phyloP scores from a whole-genome alignment of 2,329 filamentous ascomycete genomes.

The Xylaria sp. region DNA sequence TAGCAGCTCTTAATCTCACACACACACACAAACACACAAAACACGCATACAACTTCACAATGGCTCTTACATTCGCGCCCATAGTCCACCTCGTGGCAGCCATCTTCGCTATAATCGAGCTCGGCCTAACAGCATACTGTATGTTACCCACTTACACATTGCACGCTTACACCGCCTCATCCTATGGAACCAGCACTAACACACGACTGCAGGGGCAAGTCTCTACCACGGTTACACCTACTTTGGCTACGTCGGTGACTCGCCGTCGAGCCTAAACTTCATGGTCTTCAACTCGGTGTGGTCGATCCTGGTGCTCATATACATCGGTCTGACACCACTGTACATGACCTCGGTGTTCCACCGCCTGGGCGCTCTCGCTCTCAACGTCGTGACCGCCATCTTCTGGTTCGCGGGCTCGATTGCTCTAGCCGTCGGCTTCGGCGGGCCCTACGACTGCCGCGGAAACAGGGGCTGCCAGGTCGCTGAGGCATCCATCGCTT shows the following conservation, averaged over 20 bases:
- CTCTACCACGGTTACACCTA: constrained; percentile 56
- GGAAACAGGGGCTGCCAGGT: constrained; percentile 65
- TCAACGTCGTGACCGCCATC: constrained; percentile 78
- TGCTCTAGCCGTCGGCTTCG: constrained; percentile 74
- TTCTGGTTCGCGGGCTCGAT: constrained; percentile 93
- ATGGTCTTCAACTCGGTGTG: constrained; percentile 82
- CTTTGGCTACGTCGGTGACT: constrained; percentile 43
- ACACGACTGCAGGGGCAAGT: constrained; percentile 61
- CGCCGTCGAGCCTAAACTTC: constrained; percentile 74
- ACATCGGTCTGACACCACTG: constrained; percentile 74
- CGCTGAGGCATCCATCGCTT: constrained; percentile 71
- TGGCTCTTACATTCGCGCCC: constrained; percentile 66
- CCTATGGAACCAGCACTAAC: constrained; percentile 4
- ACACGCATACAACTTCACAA: constrained; percentile 40
- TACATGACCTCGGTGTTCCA: constrained; percentile 71
- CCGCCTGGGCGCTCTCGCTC: constrained; percentile 70
- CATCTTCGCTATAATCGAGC: constrained; percentile 76
- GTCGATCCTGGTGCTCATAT: constrained; percentile 76
- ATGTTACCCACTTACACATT: constrained; percentile 52
- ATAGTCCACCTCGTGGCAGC: constrained; percentile 74
- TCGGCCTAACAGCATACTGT: constrained; percentile 81
- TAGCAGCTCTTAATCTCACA: background rate
- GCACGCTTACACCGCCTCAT: background rate
- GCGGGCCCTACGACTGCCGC: constrained; percentile 63
- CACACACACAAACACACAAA: too few species aligned